A percentile compares a stretch with the other conserved stretches of the same genome.
Evolutionary conservation across 1,139 yeast species (phyloP).

Genomic region (Protomyces pachydermus): DNA sequence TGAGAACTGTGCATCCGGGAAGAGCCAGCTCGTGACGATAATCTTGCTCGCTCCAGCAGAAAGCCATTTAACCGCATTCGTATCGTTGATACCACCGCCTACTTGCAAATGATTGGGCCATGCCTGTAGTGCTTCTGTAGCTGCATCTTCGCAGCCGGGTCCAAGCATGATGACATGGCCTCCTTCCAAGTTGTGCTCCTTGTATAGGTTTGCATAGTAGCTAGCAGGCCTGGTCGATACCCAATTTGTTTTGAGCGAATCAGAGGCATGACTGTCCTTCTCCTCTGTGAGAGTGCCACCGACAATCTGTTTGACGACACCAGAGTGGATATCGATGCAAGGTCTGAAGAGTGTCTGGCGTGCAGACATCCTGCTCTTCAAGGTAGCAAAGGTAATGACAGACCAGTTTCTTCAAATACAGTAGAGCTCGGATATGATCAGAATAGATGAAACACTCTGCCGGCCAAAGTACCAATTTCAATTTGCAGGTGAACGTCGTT

Average conservation of each 20-base stretch:
- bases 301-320: slow-evolving; percentile 92
- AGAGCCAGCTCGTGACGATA: slow-evolving; percentile 88
- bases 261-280: slow-evolving; percentile 32
- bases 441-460: too few species aligned
- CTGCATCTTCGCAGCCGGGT: slow-evolving; percentile 76
- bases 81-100: slow-evolving; percentile 83
- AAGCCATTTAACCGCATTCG: slow-evolving; percentile 74
- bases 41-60: slow-evolving; percentile 54
- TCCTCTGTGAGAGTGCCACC: slow-evolving; percentile 68
- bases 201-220: slow-evolving; percentile 71
- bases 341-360: slow-evolving; percentile 72
- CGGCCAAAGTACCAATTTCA: too few species aligned
- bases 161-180: slow-evolving; percentile 94
- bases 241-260: slow-evolving; percentile 63
- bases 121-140: slow-evolving; percentile 61
- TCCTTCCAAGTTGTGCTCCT: slow-evolving; percentile 54
- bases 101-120: slow-evolving; percentile 73
- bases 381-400: too few species aligned
- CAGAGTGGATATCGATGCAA: slow-evolving; percentile 90
- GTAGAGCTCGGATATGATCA: too few species aligned
- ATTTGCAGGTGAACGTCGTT: too few species aligned
- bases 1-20: slow-evolving; percentile 58
- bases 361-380: not conserved
- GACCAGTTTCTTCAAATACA: too few species aligned
- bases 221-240: slow-evolving; percentile 71